Base-by-base conservation (phyloP, 78 protist species). In the Corallochytrium limacisporum region DNA sequence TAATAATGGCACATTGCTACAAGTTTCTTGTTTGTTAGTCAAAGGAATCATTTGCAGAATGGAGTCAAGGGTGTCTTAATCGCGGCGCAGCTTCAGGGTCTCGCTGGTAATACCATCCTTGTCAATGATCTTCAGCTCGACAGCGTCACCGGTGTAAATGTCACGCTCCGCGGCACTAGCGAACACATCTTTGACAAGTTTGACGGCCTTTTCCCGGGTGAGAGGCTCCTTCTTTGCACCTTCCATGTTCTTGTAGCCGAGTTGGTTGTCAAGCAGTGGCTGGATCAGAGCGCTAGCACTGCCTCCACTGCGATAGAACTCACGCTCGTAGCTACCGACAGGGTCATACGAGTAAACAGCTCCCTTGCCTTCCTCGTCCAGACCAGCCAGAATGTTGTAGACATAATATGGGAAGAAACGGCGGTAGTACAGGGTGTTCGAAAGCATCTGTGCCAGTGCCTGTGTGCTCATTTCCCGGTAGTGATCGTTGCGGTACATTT, bases 321-420 rank as follows among this genome's bases (percentile, higher is more conserved):
- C 63, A 20, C 79, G 62, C 61, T 93, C 87, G 36, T 65, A 81
- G 43, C 81, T 74, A 39, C 99, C 99, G 3, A 96, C 85, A 0
- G 95, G 92, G 35, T 96, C 99, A 68, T 91, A 96, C 9, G 72
- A 22, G 83, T 79, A 94, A 28, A 89, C 78, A n/a, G 72, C 77
- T 31, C 95, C 95, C 29, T 72, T 55, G 36, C 95, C 94, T 51
- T 85, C 40, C 29, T 49, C 79, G 77, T 88, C 91, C 15, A 90
- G 55, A 22, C 98, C 98, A 0, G 67, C 95, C 16, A 95, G 55
- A 32, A 94, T 44, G 76, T 90, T 89, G 78, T 82, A 88, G 3
- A 97, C 75, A 79, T 94, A 94, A 57, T 67, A 86, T 28, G 99
- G 99, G 90, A 97, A 95, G 81, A 94, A 94, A 22, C 99, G 79